Base-by-base conservation (phyloP, 306 rosid genomes). In the Medicago arabica region DNA sequence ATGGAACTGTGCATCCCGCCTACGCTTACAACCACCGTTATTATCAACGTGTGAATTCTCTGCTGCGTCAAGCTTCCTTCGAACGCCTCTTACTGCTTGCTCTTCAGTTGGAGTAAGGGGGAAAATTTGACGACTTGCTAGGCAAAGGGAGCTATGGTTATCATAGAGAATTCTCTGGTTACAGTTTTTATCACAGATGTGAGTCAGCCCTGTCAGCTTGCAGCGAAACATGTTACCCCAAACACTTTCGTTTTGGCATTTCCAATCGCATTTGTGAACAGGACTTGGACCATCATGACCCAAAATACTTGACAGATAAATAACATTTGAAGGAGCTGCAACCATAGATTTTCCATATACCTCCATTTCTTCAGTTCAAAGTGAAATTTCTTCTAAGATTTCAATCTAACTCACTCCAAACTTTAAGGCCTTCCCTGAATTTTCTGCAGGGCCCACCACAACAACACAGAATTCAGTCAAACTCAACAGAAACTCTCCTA, bases 181-280 rank as follows among this genome's bases (percentile, higher is more conserved):
- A 87, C 99, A 96, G 93, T 92, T 96, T 78, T 92, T 92, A 88
- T 96, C 99, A 75, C 99, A 96, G 79, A 96, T 96, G 93, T 96
- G 99, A 82, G 97, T 96, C 78, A 90, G 85, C 72, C 97, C 97
- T 64, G 99, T 92, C 70, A 88, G 82, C 87, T 90, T 96, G 91
- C 99, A 96, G 85, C 90, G 89, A 76, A 90, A 96, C 96, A 92
- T 92, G 80, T 96, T 96, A 69, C 97, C 99, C 59, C 92, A 92
- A 58, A 96, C 90, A 82, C 85, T 92, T 76, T 96, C 99, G 10
- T 96, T 96, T 83, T 89, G 79, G 83, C 99, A 96, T 81, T 92
- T 96, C 92, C 93, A 88, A 86, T 96, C 91, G 80, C 98, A 96
- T 84, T 88, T 96, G 92, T 96, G 99, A 75, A 81, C 89, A 39